Conservation (phyloP, 1,139 yeast genomes). For the Saccharomyces pastorianus region DNA sequence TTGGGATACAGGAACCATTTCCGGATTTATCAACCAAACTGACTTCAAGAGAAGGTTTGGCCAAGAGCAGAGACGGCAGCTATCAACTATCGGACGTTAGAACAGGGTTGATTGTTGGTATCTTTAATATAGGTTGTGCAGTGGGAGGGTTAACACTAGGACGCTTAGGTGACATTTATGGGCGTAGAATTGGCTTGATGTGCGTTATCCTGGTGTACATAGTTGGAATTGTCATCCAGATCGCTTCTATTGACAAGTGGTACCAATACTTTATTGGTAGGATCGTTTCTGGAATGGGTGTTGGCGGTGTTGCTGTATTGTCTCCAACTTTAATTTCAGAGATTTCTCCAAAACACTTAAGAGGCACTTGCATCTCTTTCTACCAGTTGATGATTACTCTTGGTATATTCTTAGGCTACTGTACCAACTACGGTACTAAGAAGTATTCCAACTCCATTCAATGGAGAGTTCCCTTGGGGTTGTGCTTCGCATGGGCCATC, state of each 20-base stretch:
- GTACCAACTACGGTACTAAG: conserved; percentile 50
- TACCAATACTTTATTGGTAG: too few relatives aligned
- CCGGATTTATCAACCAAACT: conserved; percentile 47
- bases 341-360: conserved; percentile 57
- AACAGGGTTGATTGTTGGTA: conserved; percentile 53
- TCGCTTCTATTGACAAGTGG: too few relatives aligned
- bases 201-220: conserved; percentile 47
- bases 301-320: conserved; percentile 48
- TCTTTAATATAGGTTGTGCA: conserved; percentile 61
- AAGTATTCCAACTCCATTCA: conserved; percentile 40
- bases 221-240: conserved; percentile 19
- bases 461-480: conserved; percentile 55
- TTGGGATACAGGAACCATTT: conserved; percentile 68
- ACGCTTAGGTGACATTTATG: conserved; percentile 46
- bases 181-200: conserved; percentile 52
- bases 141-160: conserved; percentile 52
- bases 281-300: too few relatives aligned
- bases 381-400: conserved; percentile 56
- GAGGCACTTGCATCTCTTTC: conserved; percentile 59
- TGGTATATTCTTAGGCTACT: conserved; percentile 53
- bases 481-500: conserved; percentile 37
- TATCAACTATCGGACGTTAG: conserved; percentile 42
- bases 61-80: conserved; percentile 39
- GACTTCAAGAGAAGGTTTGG: conserved; percentile 47
- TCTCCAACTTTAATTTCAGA: conserved; percentile 62